These are phyloP conservation scores for Fusarium torreyae DNA, from an alignment of 2,329 filamentous ascomycete genomes.

Conservation along the genomic window DNA sequence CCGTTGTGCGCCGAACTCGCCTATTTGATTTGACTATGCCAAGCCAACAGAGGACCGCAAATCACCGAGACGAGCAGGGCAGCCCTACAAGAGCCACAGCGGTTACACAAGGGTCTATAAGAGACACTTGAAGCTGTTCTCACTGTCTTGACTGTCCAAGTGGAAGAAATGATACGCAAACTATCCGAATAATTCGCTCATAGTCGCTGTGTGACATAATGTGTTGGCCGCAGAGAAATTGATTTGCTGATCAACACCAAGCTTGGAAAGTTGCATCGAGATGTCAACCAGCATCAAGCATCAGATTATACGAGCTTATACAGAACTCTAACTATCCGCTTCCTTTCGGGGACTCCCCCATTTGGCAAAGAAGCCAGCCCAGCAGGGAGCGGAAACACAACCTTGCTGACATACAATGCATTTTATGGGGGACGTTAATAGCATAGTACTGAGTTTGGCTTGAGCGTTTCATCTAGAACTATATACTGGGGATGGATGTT, in stretches of 20 bases:
- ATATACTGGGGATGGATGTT: constrained; percentile 12
- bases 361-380: constrained; percentile 22
- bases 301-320: constrained; percentile 21
- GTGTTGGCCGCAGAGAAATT: not conserved
- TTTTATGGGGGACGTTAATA: constrained; percentile 21
- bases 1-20: constrained; percentile 33
- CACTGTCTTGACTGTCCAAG: not conserved
- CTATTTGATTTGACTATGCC: constrained; percentile 38
- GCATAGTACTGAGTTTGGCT: constrained; percentile 35
- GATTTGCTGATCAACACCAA: constrained; percentile 14
- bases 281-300: constrained; percentile 22
- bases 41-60: constrained; percentile 17
- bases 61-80: not conserved
- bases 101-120: constrained; percentile 16
- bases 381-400: constrained; percentile 9
- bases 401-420: constrained; percentile 17
- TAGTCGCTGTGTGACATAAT: constrained; percentile 13
- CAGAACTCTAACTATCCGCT: constrained; percentile 29
- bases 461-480: constrained; percentile 34
- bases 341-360: constrained; percentile 41
- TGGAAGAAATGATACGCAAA: not conserved
- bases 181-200: not conserved
- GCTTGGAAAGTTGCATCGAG: constrained; percentile 1
- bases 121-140: not conserved
- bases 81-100: too few species aligned